Evolutionary conservation across 768 basidiomycete species (phyloP), one percentile per base, ranked within the genome.

Genomic region (Tricholoma matsutake): DNA sequence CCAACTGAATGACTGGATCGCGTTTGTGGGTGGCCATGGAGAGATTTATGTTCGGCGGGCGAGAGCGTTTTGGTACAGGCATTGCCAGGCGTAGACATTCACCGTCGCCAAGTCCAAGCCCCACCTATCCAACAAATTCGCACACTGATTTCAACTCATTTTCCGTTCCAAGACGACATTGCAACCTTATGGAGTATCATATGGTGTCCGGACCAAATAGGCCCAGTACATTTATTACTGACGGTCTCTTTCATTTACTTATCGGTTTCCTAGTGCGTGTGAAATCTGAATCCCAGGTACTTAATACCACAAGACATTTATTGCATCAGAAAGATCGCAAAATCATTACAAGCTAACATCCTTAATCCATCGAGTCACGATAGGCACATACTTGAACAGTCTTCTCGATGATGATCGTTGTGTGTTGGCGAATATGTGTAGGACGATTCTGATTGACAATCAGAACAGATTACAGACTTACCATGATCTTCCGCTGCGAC

Each of bases 321-420:
- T 25, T 25, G 22, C 22, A 25, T 25, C 3, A 25, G 2, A 25
- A 25, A 25, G 22, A 25, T 25, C n/a, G n/a, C n/a, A n/a, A n/a
- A n/a, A n/a, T n/a, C n/a, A n/a, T n/a, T n/a, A n/a, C n/a, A n/a
- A n/a, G n/a, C n/a, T n/a, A n/a, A n/a, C n/a, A n/a, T n/a, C n/a
- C n/a, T n/a, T n/a, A n/a, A n/a, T n/a, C n/a, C n/a, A n/a, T n/a
- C n/a, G n/a, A n/a, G n/a, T n/a, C n/a, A n/a, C 14, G 20, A 25
- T 11, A 7, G 18, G 31, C 11, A 45, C 61, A n/a, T 65, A 84
- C 86, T 69, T 82, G 72, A 0, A 79, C 63, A 0, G 87, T 73
- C 68, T 87, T 88, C 2, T 80, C 78, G 4, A 85, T 64, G 61
- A 89, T 87, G 11, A 84, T 82, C 13, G 77, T 76, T 0, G 85